Evolutionary conservation across 228 moss, liverwort and hornwort genomes (phyloP).

Genomic region (Sphagnum fallax): DNA sequence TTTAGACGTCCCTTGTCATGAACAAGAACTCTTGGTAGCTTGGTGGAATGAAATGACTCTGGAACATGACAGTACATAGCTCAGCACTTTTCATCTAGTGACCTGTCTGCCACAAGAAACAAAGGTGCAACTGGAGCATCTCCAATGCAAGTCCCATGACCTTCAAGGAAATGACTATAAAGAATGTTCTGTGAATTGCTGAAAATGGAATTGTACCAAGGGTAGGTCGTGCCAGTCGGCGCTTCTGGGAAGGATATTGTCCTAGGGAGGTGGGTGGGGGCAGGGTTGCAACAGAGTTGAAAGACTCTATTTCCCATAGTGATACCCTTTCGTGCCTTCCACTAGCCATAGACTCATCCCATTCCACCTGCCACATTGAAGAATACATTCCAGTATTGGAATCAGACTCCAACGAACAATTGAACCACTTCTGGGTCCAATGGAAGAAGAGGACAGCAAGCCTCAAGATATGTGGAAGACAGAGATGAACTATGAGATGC

Average conservation of each 20-base stretch:
- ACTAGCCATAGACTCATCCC: slow-evolving; percentile 16
- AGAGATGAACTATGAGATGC: no score
- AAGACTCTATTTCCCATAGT: slow-evolving; percentile 18
- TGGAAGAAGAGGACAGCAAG: no score
- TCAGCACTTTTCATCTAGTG: background rate
- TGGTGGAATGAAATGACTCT: background rate
- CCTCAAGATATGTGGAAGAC: no score
- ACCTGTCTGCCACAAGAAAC: background rate
- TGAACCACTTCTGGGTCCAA: no score
- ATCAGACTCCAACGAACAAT: no score
- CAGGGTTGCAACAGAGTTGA: background rate
- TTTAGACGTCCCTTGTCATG: background rate
- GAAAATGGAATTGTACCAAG: background rate
- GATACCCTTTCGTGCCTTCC: slow-evolving; percentile 21
- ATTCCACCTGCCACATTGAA: slow-evolving; percentile 10
- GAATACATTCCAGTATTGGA: no score
- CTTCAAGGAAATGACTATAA: background rate
- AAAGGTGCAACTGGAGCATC: background rate
- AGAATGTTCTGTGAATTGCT: background rate
- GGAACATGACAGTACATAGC: background rate
- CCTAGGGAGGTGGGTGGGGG: background rate
- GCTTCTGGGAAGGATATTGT: slow-evolving; percentile 3
- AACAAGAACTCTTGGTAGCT: background rate
- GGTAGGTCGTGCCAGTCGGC: background rate
- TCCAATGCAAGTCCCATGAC: background rate